Evolutionary conservation across 2,329 filamentous ascomycete species (phyloP).

Genomic region (Ophiostoma tasmaniense): DNA sequence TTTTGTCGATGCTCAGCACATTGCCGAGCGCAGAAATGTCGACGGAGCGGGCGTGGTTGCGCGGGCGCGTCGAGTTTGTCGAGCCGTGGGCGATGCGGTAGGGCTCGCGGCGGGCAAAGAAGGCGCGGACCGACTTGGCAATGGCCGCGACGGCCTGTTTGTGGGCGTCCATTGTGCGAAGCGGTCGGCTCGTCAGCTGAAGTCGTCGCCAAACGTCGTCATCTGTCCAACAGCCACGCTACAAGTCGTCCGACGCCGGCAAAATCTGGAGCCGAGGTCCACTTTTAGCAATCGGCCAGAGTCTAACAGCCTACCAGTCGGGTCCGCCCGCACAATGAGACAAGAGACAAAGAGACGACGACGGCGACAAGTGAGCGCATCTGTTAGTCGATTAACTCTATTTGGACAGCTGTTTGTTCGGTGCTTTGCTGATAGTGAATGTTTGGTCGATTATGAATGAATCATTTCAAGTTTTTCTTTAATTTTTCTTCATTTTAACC

Average conservation of each 20-base stretch:
- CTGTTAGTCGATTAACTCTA: too few relatives aligned
- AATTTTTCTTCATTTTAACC: too few relatives aligned
- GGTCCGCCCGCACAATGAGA: background rate
- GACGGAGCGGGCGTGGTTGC: conserved; percentile 32
- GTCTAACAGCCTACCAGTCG: background rate
- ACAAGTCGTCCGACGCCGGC: background rate
- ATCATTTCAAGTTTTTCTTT: too few relatives aligned
- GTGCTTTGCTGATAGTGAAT: too few relatives aligned
- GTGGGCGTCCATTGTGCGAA: conserved; percentile 40
- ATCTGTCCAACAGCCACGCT: background rate
- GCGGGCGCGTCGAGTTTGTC: conserved; percentile 62
- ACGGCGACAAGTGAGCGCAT: too few relatives aligned
- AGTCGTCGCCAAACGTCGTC: background rate
- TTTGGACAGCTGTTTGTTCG: too few relatives aligned
- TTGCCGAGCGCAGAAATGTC: conserved; percentile 56
- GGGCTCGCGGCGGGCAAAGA: conserved; percentile 42
- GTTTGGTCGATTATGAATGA: too few relatives aligned
- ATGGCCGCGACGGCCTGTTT: conserved; percentile 40
- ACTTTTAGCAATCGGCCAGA: background rate
- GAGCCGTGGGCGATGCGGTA: conserved; percentile 72
- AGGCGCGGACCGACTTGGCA: conserved; percentile 38
- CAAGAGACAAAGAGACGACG: background rate
- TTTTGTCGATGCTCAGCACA: conserved; percentile 55
- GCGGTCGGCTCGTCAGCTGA: background rate
- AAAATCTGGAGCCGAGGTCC: background rate